Base-by-base conservation (phyloP, 192 early-diverging fungal species). In the Coemansia sp. region DNA sequence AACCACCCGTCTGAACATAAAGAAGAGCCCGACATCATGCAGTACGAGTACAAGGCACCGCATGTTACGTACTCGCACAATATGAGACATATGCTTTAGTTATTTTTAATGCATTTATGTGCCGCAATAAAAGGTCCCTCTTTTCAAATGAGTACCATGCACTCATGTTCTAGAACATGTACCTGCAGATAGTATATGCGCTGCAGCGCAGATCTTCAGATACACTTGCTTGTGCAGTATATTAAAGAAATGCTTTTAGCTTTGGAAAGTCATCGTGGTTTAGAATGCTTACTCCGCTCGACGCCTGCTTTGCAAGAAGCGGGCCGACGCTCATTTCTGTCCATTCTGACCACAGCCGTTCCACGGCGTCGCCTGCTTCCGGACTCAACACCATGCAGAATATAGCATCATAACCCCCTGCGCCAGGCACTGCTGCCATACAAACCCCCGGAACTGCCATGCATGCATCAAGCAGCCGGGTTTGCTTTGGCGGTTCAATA, bases 401-500 rank as follows among this genome's bases (percentile, higher is more conserved):
- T 56, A 99, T 97, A 6, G 97, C 97, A 70, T 99, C 97, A 51
- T 84, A 97, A 5, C 97, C 97, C 38, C 97, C 97, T 46, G 96
- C 93, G 43, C 97, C 97, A 16, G 97, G 97, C 3, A 99, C 94
- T 17, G 93, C 94, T 14, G 92, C 89, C 85, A 93, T 88, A 15
- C 96, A 58, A 8, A 93, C 87, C 41, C 97, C 97, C 39, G 89
- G 84, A 4, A 88, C 76, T 5, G 70, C 53, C 60, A 87, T 79
- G 60, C 90, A 94, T 3, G 86, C 85, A 72, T 97, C 90, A 28
- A 99, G 65, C 39, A 99, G 71, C 6, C 79, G 53, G 3, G 94
- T 95, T 62, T 99, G 97, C 58, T 87, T 81, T 1, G 69, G 62
- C 0, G 97, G 97, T 58, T 99, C 97, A 41, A 99, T 88, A 6